These are phyloP conservation scores for Oryza glumipatula DNA, from an alignment of 176 grass and related monocot species.

Conservation along the genomic window DNA sequence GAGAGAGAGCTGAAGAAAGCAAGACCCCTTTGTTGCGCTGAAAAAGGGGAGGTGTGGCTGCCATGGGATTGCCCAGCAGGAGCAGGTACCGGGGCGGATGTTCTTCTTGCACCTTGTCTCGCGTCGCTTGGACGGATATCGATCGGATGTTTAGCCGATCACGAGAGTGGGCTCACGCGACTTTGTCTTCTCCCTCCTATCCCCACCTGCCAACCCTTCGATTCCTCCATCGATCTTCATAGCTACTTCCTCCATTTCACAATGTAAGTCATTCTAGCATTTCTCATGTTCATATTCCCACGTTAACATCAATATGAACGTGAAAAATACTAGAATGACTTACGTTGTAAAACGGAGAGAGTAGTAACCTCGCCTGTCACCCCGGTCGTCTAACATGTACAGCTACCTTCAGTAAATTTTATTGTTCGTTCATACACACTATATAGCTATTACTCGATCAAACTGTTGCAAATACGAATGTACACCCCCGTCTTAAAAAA, in stretches of 20 bases:
- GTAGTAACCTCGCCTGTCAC: not conserved
- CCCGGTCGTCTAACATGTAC: not conserved
- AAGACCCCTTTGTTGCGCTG: not conserved
- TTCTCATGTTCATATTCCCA: too few relatives aligned
- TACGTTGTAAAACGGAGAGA: too few relatives aligned
- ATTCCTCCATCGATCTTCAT: not conserved
- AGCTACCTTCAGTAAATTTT: too few relatives aligned
- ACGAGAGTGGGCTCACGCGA: not conserved
- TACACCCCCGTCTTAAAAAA: too few relatives aligned
- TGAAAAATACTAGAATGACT: too few relatives aligned
- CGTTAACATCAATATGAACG: too few relatives aligned
- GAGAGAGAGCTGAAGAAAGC: not conserved
- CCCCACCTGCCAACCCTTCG: not conserved
- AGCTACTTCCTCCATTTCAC: too few relatives aligned
- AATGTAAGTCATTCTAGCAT: too few relatives aligned
- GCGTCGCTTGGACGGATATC: conserved; percentile 15
- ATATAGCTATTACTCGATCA: too few relatives aligned
- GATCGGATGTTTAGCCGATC: not conserved
- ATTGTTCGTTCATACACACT: too few relatives aligned
- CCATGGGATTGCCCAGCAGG: not conserved
- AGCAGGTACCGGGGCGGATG: not conserved
- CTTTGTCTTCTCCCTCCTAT: conserved; percentile 24
- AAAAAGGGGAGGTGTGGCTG: conserved; percentile 12
- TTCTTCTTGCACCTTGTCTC: conserved; percentile 23
- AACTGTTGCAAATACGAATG: too few relatives aligned